phyloP scores from a whole-genome alignment of 1,284 basidiomycete species.

The Rhodotorula sp. region DNA sequence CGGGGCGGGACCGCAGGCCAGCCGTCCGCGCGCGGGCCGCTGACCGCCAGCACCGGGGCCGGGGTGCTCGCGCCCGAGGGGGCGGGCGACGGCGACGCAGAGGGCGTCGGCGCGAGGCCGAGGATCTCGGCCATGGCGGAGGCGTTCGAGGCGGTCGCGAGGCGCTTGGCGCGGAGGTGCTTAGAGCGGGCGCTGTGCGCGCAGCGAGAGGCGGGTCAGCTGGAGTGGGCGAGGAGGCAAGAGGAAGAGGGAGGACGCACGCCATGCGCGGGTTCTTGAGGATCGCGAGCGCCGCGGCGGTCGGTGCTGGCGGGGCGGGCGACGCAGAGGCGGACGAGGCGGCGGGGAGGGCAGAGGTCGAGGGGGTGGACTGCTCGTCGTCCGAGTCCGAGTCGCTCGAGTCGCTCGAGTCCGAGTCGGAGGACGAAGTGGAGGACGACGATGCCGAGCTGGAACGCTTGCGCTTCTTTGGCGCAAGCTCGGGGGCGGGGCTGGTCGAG shows the following conservation, averaged over 20 bases:
- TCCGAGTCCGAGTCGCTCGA: constrained; percentile 6
- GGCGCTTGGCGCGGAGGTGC: constrained; percentile 43
- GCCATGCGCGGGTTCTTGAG: constrained; percentile 45
- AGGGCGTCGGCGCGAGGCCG: constrained; percentile 39
- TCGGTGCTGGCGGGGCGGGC: constrained; percentile 15
- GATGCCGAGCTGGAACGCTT: constrained; percentile 24
- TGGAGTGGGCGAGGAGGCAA: neutral
- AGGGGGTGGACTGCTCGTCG: neutral
- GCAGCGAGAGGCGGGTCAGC: neutral
- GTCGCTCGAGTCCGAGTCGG: constrained; percentile 2
- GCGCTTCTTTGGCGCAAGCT: constrained; percentile 34
- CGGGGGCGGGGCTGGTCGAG: constrained; percentile 14
- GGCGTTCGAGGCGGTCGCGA: constrained; percentile 39
- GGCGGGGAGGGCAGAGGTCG: constrained; percentile 2
- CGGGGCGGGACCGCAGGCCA: constrained; percentile 29
- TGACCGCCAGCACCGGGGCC: constrained; percentile 18
- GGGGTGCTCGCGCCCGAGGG: constrained; percentile 9
- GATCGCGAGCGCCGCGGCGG: constrained; percentile 12
- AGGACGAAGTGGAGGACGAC: constrained; percentile 6
- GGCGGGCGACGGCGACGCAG: constrained; percentile 20
- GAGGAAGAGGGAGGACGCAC: constrained; percentile 20
- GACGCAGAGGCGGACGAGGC: neutral
- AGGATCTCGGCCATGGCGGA: constrained; percentile 47
- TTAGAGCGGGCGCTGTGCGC: constrained; percentile 38
- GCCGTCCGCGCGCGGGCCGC: constrained; percentile 23